Evolutionary conservation across 306 rosid species (phyloP).

Genomic region (Sphenostylis stenocarpa): DNA sequence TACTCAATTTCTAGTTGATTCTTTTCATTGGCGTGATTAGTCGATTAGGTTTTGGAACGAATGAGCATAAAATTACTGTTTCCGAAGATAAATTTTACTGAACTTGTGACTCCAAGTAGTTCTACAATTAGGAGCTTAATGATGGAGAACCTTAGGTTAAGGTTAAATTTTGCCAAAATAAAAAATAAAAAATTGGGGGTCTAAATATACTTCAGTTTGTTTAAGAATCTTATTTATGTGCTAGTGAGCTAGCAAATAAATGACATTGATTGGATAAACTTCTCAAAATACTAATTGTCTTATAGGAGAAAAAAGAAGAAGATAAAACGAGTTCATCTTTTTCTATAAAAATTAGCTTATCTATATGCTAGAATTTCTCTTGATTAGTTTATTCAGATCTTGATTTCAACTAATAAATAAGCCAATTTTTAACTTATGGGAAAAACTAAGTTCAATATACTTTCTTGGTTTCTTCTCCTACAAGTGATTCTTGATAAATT

Average conservation of each 20-base stretch:
- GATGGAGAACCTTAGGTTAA: constrained; percentile 2
- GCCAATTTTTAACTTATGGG: neutral
- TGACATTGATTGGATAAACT: neutral
- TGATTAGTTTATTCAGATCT: neutral
- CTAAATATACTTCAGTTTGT: neutral
- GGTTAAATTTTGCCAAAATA: neutral
- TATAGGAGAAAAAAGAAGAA: neutral
- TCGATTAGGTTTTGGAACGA: constrained; percentile 5
- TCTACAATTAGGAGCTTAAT: constrained; percentile 16
- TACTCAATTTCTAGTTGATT: neutral
- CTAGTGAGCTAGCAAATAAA: neutral
- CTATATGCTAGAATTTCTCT: neutral
- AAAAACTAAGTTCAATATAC: neutral
- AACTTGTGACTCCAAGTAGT: constrained; percentile 1
- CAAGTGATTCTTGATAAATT: neutral
- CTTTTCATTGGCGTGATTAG: neutral
- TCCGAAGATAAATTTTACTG: constrained; percentile 12
- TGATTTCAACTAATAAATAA: neutral
- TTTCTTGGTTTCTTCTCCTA: neutral
- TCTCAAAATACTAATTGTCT: neutral
- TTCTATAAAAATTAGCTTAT: neutral
- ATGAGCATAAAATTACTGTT: neutral
- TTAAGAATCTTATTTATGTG: neutral
- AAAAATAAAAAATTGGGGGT: neutral
- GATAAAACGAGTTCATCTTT: neutral